These are phyloP conservation scores for Leccinum rimulosum DNA, from an alignment of 768 basidiomycete genomes.

Conservation along the genomic window DNA sequence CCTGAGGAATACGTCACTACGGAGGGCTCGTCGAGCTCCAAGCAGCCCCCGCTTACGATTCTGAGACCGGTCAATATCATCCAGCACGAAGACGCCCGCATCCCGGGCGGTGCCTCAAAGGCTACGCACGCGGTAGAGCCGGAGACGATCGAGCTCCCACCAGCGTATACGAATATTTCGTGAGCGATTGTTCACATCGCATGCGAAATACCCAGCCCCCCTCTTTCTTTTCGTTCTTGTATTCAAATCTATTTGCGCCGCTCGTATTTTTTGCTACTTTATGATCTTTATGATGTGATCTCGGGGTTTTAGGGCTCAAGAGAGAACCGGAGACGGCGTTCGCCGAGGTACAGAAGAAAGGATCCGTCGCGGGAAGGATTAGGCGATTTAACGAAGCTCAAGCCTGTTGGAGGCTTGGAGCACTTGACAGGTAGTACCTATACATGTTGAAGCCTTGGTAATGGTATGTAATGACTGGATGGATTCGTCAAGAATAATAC, in stretches of 20 bases:
- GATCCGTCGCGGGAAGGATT: slow-evolving; percentile 2
- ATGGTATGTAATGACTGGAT: slow-evolving; percentile 21
- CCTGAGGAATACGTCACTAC: background rate
- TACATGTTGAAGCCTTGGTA: slow-evolving; percentile 37
- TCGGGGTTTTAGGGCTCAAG: slow-evolving; percentile 36
- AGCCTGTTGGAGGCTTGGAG: slow-evolving; percentile 16
- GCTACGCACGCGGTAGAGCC: background rate
- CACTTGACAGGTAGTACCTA: slow-evolving; percentile 37
- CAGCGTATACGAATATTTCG: background rate
- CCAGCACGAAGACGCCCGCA: background rate
- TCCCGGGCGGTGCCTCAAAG: background rate
- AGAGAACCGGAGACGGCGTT: slow-evolving; percentile 49
- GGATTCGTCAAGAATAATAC: slow-evolving; percentile 37
- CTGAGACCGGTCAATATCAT: background rate
- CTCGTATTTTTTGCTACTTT: background rate
- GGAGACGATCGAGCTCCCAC: background rate
- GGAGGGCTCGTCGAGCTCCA: background rate
- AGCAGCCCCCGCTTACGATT: background rate
- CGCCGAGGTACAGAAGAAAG: slow-evolving; percentile 34
- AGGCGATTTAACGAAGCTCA: slow-evolving; percentile 20
- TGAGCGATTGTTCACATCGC: background rate
- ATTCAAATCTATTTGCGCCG: background rate
- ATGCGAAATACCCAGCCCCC: background rate
- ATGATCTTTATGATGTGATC: slow-evolving; percentile 19
- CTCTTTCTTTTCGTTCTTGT: background rate